Base-by-base conservation (phyloP, 345 rosid genomes). In the Eucalyptus brandiana region DNA sequence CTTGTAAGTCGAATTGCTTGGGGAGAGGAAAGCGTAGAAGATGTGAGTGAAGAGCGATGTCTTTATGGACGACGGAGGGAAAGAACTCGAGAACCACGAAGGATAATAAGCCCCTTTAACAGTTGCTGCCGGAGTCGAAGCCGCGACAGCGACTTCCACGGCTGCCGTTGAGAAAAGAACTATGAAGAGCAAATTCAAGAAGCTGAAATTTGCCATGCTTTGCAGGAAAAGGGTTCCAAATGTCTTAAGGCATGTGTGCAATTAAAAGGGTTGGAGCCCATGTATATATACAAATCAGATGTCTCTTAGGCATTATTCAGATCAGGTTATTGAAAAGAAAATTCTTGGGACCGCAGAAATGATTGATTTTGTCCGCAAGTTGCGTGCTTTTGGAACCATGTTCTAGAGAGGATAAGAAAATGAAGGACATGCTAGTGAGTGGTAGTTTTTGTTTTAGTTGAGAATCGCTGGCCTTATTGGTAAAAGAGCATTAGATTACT, bases 81-180 rank as follows among this genome's bases (percentile, higher is more conserved):
- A 67, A 26, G 54, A 16, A 30, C 87, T 69, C 26, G 88, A 76
- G 8, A 81, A 1, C 90, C 89, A 90, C 4, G 92, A 89, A 30
- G 87, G 93, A 88, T 90, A 90, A 80, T 92, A 92, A 26, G 91
- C 93, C 45, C 91, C 93, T 76, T 90, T 92, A 32, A 92, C 69
- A 10, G 47, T 23, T 7, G 18, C n/a, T 2, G 26, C 19, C 34
- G 87, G 34, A 42, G 83, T 9, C 7, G 88, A 65, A 53, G 54
- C 80, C 3, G 56, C 49, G 83, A 30, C 85, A 12, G 40, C 24
- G 19, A 49, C 50, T 53, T 12, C 32, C 87, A 88, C 86, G 6
- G 81, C 18, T 54, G 88, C 37, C n/a, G 50, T 51, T 72, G 80
- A 51, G 45, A 58, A 30, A 37, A 86, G 49, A 28, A 21, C 72